Percentiles rank a stretch among this genome's conserved stretches.
Evolutionary conservation across 164 flowering plant species (phyloP).

Genomic region (Dillenia suffruticosa): DNA sequence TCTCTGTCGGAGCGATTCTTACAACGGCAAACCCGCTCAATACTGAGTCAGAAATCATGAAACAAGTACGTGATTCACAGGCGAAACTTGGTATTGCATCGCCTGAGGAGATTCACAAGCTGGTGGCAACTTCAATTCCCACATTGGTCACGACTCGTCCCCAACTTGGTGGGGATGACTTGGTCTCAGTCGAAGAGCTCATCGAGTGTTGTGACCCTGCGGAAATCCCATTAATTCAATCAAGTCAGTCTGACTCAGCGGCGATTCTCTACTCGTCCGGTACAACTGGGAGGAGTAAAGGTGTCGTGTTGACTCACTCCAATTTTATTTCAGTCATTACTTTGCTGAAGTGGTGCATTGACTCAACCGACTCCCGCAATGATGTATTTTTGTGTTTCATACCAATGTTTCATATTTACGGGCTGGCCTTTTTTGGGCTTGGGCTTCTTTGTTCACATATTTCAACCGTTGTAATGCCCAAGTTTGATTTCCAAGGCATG

Average conservation of each 20-base stretch:
- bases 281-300: slow-evolving; percentile 78
- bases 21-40: slow-evolving; percentile 68
- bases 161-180: not conserved
- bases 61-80: slow-evolving; percentile 53
- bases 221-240: slow-evolving; percentile 15
- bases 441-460: slow-evolving; percentile 40
- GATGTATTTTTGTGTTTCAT: slow-evolving; percentile 57
- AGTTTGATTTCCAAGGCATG: slow-evolving; percentile 49
- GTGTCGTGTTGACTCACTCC: slow-evolving; percentile 57
- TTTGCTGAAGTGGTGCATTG: slow-evolving; percentile 46
- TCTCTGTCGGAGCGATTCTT: slow-evolving; percentile 61
- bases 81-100: slow-evolving; percentile 49
- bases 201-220: slow-evolving; percentile 38
- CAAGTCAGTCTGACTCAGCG: slow-evolving; percentile 48
- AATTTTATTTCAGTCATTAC: slow-evolving; percentile 47
- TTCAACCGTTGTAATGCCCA: slow-evolving; percentile 54
- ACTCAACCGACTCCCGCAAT: slow-evolving; percentile 20
- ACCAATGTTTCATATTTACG: slow-evolving; percentile 82
- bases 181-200: slow-evolving; percentile 44
- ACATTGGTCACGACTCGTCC: slow-evolving; percentile 24
- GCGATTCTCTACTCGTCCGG: slow-evolving; percentile 79
- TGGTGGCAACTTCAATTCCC: slow-evolving; percentile 31
- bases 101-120: slow-evolving; percentile 47
- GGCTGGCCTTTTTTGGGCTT: slow-evolving; percentile 54
- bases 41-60: slow-evolving; percentile 49